Percentiles rank a stretch among this genome's conserved stretches.
Evolutionary conservation across 225 moss, liverwort and hornwort species (phyloP).

Genomic region (Thuidium tamariscinum): DNA sequence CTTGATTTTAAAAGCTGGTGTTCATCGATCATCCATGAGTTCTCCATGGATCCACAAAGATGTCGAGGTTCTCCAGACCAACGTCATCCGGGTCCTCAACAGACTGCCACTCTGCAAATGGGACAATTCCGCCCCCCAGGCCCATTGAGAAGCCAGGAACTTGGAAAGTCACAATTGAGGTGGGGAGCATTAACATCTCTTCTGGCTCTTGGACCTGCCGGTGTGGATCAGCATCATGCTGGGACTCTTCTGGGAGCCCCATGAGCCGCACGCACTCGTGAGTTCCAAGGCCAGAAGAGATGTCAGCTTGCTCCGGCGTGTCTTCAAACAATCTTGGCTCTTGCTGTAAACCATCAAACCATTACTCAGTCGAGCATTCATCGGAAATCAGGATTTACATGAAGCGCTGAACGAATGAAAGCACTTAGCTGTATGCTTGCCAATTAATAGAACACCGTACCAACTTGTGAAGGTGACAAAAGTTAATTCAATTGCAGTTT

Average conservation of each 20-base stretch:
- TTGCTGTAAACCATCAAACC: not conserved
- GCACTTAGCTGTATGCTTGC: too few species aligned
- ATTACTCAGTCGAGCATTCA: not conserved
- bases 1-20: not conserved
- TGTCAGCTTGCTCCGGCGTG: not conserved
- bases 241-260: not conserved
- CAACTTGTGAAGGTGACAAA: not conserved
- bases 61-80: not conserved
- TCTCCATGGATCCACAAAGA: not conserved
- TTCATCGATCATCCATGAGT: not conserved
- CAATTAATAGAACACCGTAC: not conserved
- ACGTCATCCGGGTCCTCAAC: not conserved
- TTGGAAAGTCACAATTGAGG: not conserved
- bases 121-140: not conserved
- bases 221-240: not conserved
- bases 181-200: too few species aligned
- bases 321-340: not conserved
- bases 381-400: not conserved
- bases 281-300: not conserved
- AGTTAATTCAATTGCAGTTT: not conserved
- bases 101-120: not conserved
- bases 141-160: not conserved
- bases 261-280: not conserved
- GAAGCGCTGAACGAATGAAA: not conserved
- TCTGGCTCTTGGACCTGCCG: not conserved